Percentiles rank a stretch among this genome's conserved stretches.
These are phyloP conservation scores for Punica granatum DNA, from an alignment of 345 rosid genomes.

Conservation along the genomic window DNA sequence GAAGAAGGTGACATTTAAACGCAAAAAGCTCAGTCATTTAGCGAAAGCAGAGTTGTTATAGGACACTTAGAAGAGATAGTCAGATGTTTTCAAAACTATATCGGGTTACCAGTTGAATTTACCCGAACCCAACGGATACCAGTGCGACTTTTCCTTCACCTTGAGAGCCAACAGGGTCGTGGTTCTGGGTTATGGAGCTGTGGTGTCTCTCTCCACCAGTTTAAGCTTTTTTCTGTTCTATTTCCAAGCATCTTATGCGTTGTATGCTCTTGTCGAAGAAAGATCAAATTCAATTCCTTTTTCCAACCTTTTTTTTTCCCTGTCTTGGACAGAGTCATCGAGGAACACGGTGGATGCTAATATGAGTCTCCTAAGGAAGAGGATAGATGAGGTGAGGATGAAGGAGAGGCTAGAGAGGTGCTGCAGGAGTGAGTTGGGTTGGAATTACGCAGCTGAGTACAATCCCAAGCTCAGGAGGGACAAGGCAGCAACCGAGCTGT, in stretches of 20 bases:
- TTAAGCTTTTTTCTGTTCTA: too few species aligned
- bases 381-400: slow-evolving; percentile 32
- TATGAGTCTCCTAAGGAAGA: slow-evolving; percentile 36
- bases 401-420: slow-evolving; percentile 51
- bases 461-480: slow-evolving; percentile 16
- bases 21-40: neutral
- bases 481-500: slow-evolving; percentile 12
- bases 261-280: too few species aligned
- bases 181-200: too few species aligned
- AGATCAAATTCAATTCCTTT: neutral
- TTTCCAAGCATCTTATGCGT: too few species aligned
- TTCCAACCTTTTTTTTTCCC: neutral
- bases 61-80: neutral
- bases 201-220: too few species aligned
- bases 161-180: too few species aligned
- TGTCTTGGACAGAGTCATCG: slow-evolving; percentile 20
- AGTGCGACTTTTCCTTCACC: too few species aligned
- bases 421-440: slow-evolving; percentile 33
- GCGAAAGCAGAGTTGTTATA: neutral
- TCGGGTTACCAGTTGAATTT: neutral
- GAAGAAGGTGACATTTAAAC: slow-evolving; percentile 2
- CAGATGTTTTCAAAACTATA: neutral
- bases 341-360: slow-evolving; percentile 28
- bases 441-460: slow-evolving; percentile 28
- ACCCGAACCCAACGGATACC: neutral